Base-by-base conservation (phyloP, 257 asterid species). In the Fraxinus pennsylvanica region DNA sequence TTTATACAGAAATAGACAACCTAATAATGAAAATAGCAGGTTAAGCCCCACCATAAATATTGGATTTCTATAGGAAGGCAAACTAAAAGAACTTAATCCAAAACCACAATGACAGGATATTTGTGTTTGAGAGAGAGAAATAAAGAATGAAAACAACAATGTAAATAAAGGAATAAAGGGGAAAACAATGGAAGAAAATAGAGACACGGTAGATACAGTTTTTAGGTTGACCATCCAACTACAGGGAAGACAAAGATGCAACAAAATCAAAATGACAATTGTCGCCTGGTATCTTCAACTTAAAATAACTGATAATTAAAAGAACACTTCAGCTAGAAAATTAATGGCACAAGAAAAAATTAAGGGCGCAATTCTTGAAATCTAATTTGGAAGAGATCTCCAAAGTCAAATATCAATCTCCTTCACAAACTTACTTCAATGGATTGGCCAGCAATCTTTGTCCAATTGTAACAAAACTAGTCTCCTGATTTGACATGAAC, bases 401-500 rank as follows among this genome's bases (percentile, higher is more conserved):
- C 36, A 65, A 76, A 45, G 75, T 3, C 5, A 80, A 65, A 65
- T 9, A 33, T 45, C 39, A 10, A 72, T 74, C 35, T 71, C 35
- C 52, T 80, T 45, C 71, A 78, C 81, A 76, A 63, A 83, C 97
- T 91, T 91, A 94, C 99, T 94, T 94, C 87, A 94, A 74, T 74
- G 98, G 98, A 84, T 94, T 87, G 67, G 98, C 98, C 88, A 94
- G 85, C 88, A 94, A 85, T 85, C 98, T 88, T 84, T 94, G 98
- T 41, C 97, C 98, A 86, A 94, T 94, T 74, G 98, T 94, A 84
- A 94, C 98, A 71, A 94, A 94, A 89, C 98, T 94, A 73, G 72
- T 90, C 88, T 94, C 98, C 82, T 94, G 98, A 75, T 85, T 92
- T 69, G 94, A 90, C 98, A 94, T 94, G 89, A 94, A 94, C 98